Evolutionary conservation across 495 filamentous ascomycete genomes (phyloP), one percentile per base, ranked within the genome.

Genomic region (Glonium stellatum): DNA sequence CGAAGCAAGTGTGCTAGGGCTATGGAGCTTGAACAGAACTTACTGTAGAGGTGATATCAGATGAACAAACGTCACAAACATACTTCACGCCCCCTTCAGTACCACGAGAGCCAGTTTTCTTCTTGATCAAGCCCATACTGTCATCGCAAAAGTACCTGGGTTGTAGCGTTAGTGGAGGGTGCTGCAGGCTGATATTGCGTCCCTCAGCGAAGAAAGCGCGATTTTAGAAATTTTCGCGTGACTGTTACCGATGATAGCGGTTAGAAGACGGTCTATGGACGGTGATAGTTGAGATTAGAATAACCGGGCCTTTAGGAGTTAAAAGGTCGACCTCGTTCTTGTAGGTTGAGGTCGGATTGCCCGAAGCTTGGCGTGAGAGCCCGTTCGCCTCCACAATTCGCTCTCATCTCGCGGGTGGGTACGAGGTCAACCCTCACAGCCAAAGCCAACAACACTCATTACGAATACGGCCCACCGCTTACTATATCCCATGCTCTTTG

Each of bases 31-130:
- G 21, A 31, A 25, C 19, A 31, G 50, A 49, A 75, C 84, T 74
- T 82, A 96, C 92, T 46, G 92, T 97, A 21, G 90, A 92, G 11
- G 92, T 96, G 63, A 97, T 95, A 71, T 99, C 93, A 59, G 86
- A 85, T 42, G 88, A 93, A 70, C 93, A 99, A 65, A 95, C 84
- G 73, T 99, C 92, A 77, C 92, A 97, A 55, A 95, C 88, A 67
- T 90, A 96, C 70, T 96, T 95, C 48, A 92, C 87, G 59, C 92
- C 92, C 21, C 92, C 91, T 68, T 96, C 92, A 11, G 87, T 92
- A 47, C 90, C 89, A 68, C 90, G 83, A 59, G 87, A 82, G 63
- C 89, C 88, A 58, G 89, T 92, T 77, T 96, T 97, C 80, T 96
- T 96, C 70, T 90, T 86, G 75, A 97, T 96, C 71, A 96, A 87